Percentiles rank a stretch among this genome's conserved stretches.
Evolutionary conservation across 139 green algal genomes (phyloP).

Genomic region (Tetraselmis striata): DNA sequence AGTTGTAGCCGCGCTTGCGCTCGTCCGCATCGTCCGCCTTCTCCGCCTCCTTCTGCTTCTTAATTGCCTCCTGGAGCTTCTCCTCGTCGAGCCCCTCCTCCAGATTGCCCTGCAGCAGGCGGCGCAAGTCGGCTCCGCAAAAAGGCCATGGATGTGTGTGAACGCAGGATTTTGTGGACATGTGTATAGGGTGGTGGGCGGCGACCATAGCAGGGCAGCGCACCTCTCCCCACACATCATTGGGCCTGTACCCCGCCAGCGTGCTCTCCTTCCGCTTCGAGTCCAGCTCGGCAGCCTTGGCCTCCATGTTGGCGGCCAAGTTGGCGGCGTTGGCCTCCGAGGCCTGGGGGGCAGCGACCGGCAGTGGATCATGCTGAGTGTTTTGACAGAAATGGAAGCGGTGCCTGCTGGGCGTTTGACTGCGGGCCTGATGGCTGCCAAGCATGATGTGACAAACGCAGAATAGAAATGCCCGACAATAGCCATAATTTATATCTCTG

Average conservation of each 20-base stretch:
- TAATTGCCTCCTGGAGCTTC: constrained; percentile 69
- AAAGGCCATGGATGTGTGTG: too few relatives aligned
- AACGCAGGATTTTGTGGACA: too few relatives aligned
- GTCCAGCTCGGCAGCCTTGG: constrained; percentile 20
- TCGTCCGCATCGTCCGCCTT: constrained; percentile 49
- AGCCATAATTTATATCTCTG: too few relatives aligned
- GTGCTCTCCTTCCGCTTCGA: constrained; percentile 22
- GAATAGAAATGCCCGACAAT: too few relatives aligned
- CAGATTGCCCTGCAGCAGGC: constrained; percentile 37
- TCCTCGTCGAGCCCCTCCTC: constrained; percentile 61
- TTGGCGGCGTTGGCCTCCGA: constrained; percentile 36
- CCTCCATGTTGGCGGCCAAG: constrained; percentile 58
- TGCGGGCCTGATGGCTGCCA: too few relatives aligned
- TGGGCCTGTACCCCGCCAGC: constrained; percentile 37
- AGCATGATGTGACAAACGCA: too few relatives aligned
- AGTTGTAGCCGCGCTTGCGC: constrained; percentile 82
- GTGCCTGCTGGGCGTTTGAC: too few relatives aligned
- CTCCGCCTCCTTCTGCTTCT: constrained; percentile 42
- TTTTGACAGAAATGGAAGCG: too few relatives aligned
- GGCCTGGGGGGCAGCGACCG: constrained; percentile 17
- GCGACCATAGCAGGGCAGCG: too few relatives aligned
- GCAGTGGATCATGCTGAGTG: neutral
- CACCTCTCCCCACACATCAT: neutral
- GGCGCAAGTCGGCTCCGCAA: too few relatives aligned
- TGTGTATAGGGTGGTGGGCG: too few relatives aligned